phyloP scores from a whole-genome alignment of 2,329 filamentous ascomycete species.

The Paraphaeosphaeria sporulosa region DNA sequence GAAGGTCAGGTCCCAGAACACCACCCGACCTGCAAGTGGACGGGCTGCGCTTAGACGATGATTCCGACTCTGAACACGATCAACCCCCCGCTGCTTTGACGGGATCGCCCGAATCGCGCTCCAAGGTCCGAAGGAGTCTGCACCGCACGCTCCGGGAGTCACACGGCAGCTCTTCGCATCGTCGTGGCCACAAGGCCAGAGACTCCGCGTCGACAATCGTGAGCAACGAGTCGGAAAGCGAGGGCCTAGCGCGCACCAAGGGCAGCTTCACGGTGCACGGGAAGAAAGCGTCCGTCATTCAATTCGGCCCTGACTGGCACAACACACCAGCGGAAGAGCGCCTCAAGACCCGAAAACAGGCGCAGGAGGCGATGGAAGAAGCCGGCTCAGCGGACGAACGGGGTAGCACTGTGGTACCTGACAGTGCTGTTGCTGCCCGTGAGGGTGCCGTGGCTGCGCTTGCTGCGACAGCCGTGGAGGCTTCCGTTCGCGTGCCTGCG shows the following conservation, averaged over 20 bases:
- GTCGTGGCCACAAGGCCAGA: conserved; percentile 78
- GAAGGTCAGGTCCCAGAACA: conserved; percentile 30
- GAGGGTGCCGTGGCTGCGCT: conserved; percentile 22
- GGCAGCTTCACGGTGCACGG: conserved; percentile 96
- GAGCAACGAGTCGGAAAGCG: conserved; percentile 61
- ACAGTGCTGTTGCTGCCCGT: conserved; percentile 28
- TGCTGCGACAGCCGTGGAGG: conserved; percentile 28
- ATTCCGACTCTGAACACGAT: conserved; percentile 43
- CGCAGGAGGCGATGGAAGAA: conserved; percentile 41
- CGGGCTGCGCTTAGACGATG: conserved; percentile 32
- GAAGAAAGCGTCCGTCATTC: conserved; percentile 96
- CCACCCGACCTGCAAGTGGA: conserved; percentile 35
- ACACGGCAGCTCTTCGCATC: conserved; percentile 67
- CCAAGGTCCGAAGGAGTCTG: conserved; percentile 81
- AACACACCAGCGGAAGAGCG: conserved; percentile 55
- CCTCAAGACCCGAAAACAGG: conserved; percentile 48
- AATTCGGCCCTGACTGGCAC: conserved; percentile 92
- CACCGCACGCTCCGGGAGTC: conserved; percentile 89
- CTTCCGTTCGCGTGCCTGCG: conserved; percentile 28
- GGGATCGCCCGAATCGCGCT: conserved; percentile 62
- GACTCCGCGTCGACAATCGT: conserved; percentile 71
- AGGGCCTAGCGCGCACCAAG: conserved; percentile 77
- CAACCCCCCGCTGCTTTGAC: conserved; percentile 33
- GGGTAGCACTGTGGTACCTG: conserved; percentile 36
- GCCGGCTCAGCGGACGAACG: conserved; percentile 34